Evolutionary conservation across 257 asterid species (phyloP).

Genomic region (Solanum peruvianum): DNA sequence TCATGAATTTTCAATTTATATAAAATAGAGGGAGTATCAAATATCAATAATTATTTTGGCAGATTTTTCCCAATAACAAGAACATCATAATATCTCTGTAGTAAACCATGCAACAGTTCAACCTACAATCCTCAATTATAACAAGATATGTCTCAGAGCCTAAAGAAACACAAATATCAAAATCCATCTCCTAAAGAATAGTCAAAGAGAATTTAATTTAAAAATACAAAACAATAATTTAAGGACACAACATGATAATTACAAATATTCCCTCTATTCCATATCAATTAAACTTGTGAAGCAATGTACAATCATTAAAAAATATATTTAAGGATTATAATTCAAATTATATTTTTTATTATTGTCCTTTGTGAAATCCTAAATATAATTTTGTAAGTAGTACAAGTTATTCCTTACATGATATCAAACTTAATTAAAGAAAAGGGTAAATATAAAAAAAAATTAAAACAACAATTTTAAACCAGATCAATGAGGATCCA

Average conservation of each 20-base stretch:
- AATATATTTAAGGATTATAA: too few relatives aligned
- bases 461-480: neutral
- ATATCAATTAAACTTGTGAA: neutral
- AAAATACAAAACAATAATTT: neutral
- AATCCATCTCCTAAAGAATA: neutral
- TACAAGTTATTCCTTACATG: neutral
- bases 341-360: too few relatives aligned
- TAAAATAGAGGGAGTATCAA: neutral
- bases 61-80: neutral
- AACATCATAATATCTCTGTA: neutral
- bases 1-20: neutral
- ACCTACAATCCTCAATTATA: neutral
- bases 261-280: neutral
- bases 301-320: neutral
- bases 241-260: neutral
- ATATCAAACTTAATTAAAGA: neutral
- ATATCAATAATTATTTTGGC: neutral
- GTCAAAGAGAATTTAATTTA: neutral
- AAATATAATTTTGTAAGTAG: too few relatives aligned
- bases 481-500: neutral
- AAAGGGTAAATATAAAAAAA: neutral
- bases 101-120: neutral
- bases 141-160: neutral
- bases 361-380: too few relatives aligned
- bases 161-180: neutral